phyloP scores from a whole-genome alignment of 352 stramenopile genomes.

The Plasmopara halstedii region DNA sequence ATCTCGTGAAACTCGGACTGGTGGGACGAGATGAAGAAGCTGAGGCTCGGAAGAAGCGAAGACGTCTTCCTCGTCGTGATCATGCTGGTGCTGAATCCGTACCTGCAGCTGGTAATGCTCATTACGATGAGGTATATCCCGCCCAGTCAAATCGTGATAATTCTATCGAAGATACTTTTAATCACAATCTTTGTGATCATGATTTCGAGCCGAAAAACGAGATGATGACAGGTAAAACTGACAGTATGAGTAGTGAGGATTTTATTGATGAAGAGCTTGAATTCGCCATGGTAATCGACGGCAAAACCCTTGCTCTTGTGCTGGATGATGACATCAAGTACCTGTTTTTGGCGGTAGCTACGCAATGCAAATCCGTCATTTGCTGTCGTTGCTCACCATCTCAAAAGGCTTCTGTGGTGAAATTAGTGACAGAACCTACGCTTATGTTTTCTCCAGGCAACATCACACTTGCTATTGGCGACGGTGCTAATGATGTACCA shows the following conservation, averaged over 20 bases:
- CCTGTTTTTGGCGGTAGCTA: conserved; percentile 79
- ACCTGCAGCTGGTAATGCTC: conserved; percentile 24
- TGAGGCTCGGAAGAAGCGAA: conserved; percentile 60
- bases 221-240: conserved; percentile 15
- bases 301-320: conserved; percentile 73
- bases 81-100: conserved; percentile 29
- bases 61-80: conserved; percentile 44
- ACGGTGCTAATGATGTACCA: conserved; percentile 81
- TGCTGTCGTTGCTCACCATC: conserved; percentile 79
- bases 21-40: conserved; percentile 65
- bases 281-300: conserved; percentile 88
- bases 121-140: conserved; percentile 74
- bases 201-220: conserved; percentile 65
- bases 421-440: conserved; percentile 80
- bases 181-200: conserved; percentile 50
- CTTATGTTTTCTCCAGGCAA: conserved; percentile 85
- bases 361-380: conserved; percentile 86
- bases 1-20: conserved; percentile 56
- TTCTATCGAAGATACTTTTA: conserved; percentile 43
- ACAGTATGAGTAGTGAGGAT: conserved; percentile 36
- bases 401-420: conserved; percentile 83
- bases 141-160: conserved; percentile 37
- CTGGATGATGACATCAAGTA: conserved; percentile 88
- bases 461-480: conserved; percentile 80
- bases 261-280: conserved; percentile 73